These are phyloP conservation scores for Paecilomyces sp. DNA, from an alignment of 2,329 filamentous ascomycete genomes.

Conservation along the genomic window DNA sequence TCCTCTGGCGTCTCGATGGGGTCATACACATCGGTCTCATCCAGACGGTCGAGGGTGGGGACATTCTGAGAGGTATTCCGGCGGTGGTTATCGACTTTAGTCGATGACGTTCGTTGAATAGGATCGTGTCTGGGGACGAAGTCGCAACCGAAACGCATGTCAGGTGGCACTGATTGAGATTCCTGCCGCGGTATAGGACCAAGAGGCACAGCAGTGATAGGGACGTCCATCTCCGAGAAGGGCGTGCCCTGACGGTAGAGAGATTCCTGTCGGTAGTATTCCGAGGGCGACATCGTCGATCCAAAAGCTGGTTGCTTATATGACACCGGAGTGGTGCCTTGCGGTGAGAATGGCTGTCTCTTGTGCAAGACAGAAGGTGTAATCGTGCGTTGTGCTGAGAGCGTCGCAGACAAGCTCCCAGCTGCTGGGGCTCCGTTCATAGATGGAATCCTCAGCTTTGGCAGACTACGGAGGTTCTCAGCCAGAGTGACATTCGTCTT, in stretches of 20 bases:
- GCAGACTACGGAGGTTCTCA: conserved; percentile 48
- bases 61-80: conserved; percentile 11
- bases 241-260: conserved; percentile 65
- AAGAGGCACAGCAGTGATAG: conserved; percentile 63
- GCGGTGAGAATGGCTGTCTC: conserved; percentile 5
- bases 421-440: conserved; percentile 21
- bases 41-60: conserved; percentile 12
- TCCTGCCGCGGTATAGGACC: conserved; percentile 69
- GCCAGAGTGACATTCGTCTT: conserved; percentile 34
- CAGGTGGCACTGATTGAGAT: conserved; percentile 86
- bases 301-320: conserved; percentile 38
- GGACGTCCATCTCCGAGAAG: conserved; percentile 84
- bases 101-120: conserved; percentile 39
- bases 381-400: conserved; percentile 21
- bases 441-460: conserved; percentile 50
- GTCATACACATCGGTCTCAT: conserved; percentile 14
- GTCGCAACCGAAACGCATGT: conserved; percentile 69
- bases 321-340: conserved; percentile 33
- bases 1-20: conserved; percentile 28
- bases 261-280: conserved; percentile 47
- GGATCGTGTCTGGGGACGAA: conserved; percentile 30
- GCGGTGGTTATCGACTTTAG: conserved; percentile 31
- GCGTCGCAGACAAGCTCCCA: conserved; percentile 11
- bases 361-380: conserved; percentile 18
- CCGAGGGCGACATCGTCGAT: conserved; percentile 42